Percentiles rank a stretch among this genome's conserved stretches.
Evolutionary conservation across 257 asterid genomes (phyloP).

Genomic region (Verbascum thapsus): DNA sequence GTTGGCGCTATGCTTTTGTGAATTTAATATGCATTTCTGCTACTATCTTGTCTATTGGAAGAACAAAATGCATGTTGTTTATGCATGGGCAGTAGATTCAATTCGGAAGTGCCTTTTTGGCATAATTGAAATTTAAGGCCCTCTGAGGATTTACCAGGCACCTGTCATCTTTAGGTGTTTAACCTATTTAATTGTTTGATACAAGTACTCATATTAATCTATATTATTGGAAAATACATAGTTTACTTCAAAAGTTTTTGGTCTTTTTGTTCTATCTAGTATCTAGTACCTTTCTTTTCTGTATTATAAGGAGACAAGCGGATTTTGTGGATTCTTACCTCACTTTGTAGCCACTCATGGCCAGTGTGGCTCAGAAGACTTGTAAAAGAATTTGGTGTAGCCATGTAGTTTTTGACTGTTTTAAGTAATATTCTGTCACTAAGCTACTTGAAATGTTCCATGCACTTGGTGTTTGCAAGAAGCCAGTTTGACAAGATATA

Average conservation of each 20-base stretch:
- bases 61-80: background rate
- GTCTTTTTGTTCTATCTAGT: conserved; percentile 1
- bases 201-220: conserved; percentile 1
- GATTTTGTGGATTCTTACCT: conserved; percentile 1
- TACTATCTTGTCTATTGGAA: background rate
- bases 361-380: background rate
- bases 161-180: background rate
- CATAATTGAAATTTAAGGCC: background rate
- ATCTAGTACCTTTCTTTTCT: too few relatives aligned
- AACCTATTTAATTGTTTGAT: conserved; percentile 10
- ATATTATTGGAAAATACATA: background rate
- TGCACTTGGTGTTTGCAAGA: background rate
- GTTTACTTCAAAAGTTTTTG: background rate
- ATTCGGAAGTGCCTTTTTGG: background rate
- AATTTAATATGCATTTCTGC: background rate
- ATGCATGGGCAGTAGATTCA: conserved; percentile 18
- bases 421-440: background rate
- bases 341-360: conserved; percentile 4
- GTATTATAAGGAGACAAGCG: background rate
- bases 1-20: background rate
- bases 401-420: too few relatives aligned
- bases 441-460: background rate
- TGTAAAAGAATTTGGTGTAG: background rate
- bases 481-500: background rate
- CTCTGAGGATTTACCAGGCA: conserved; percentile 4